Conservation (phyloP, 495 filamentous ascomycete genomes). For the Pyrenula massariospora region DNA sequence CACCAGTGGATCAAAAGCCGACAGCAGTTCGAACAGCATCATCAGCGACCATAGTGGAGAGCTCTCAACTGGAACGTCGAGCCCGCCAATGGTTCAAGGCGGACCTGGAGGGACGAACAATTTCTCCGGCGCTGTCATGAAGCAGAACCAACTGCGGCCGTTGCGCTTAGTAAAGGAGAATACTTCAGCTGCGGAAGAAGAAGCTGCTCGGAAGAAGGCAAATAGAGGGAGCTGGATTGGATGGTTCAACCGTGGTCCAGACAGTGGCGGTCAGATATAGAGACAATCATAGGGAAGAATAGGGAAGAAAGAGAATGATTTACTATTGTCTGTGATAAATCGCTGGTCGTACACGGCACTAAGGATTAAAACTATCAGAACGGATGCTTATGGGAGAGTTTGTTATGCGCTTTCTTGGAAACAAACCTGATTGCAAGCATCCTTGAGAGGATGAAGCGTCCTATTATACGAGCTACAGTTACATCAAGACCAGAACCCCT, state of each 20-base stretch:
- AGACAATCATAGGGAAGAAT: too few relatives aligned
- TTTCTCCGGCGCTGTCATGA: constrained; percentile 46
- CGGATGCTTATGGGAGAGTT: too few relatives aligned
- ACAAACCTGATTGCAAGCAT: too few relatives aligned
- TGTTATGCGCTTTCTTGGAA: too few relatives aligned
- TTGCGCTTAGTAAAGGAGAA: constrained; percentile 74
- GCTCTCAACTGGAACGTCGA: constrained; percentile 35
- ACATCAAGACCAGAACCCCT: too few relatives aligned
- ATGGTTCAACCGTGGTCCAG: constrained; percentile 31
- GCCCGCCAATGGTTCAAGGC: constrained; percentile 35
- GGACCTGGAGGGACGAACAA: constrained; percentile 21
- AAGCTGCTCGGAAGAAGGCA: constrained; percentile 42
- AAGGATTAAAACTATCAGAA: too few relatives aligned
- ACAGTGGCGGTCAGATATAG: too few relatives aligned
- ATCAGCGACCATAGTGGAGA: constrained; percentile 47
- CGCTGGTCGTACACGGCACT: too few relatives aligned
- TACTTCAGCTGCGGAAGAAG: constrained; percentile 30
- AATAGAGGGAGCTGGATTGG: constrained; percentile 52
- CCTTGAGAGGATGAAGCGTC: too few relatives aligned
- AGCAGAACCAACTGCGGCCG: constrained; percentile 71
- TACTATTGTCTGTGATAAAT: too few relatives aligned
- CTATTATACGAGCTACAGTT: too few relatives aligned
- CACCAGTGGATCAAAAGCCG: constrained; percentile 35
- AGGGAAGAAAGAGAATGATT: too few relatives aligned
- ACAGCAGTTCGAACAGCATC: constrained; percentile 49